Conservation (phyloP, 1,139 yeast species). For the Ogataea hybrid region DNA sequence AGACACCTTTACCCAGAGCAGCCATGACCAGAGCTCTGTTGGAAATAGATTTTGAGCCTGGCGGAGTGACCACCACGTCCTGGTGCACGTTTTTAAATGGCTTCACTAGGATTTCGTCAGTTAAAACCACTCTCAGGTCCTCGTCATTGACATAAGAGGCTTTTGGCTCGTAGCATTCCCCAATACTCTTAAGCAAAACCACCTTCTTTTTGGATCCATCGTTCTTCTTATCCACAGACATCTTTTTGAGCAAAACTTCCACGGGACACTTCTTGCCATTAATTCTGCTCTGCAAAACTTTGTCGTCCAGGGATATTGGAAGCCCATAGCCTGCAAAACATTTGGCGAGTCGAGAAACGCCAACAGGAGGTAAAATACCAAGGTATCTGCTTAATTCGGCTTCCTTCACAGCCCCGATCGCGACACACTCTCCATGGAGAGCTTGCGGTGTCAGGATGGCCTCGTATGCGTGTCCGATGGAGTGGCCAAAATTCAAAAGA, state of each 20-base stretch:
- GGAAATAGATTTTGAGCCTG: conserved; percentile 96
- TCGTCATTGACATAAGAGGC: conserved; percentile 84
- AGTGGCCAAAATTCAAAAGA: conserved; percentile 91
- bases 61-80: conserved; percentile 65
- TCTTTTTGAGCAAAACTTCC: conserved; percentile 68
- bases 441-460: conserved; percentile 96
- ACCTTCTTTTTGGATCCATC: conserved; percentile 89
- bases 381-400: conserved; percentile 91
- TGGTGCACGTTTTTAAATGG: conserved; percentile 49
- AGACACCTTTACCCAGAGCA: conserved; percentile 84
- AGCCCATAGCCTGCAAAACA: conserved; percentile 82
- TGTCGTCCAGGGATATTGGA: conserved; percentile 78
- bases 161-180: conserved; percentile 81
- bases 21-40: conserved; percentile 93
- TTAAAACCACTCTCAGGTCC: conserved; percentile 75
- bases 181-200: conserved; percentile 80
- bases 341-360: conserved; percentile 85
- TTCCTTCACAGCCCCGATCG: conserved; percentile 91
- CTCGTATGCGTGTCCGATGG: conserved; percentile 98
- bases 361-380: conserved; percentile 87
- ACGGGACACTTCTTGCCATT: conserved; percentile 68
- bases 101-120: conserved; percentile 76
- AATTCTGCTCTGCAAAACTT: conserved; percentile 68
- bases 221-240: conserved; percentile 96
- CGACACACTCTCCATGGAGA: conserved; percentile 96